These are phyloP conservation scores for Geotrichum siamense DNA, from an alignment of 1,139 yeast species.

Conservation along the genomic window DNA sequence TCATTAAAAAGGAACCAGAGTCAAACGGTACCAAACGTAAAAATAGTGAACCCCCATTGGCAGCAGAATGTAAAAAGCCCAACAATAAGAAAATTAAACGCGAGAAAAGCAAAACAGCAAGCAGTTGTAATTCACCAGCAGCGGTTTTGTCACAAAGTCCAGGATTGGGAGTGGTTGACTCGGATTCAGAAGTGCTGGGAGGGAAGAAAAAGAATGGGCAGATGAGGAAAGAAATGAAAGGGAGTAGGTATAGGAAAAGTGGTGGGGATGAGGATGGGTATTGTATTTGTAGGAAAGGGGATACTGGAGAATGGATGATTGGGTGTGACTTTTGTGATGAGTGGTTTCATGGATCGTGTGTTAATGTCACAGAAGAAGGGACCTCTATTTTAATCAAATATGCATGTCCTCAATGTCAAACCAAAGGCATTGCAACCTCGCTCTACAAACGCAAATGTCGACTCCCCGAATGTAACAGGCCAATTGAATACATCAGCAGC, in stretches of 20 bases:
- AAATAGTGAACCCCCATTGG: too few species aligned
- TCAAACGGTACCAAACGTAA: too few species aligned
- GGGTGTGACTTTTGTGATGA: constrained; percentile 94
- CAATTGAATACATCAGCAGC: constrained; percentile 38
- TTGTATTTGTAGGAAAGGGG: constrained; percentile 76
- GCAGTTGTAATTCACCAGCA: too few species aligned
- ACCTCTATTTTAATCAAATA: constrained; percentile 56
- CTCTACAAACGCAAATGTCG: constrained; percentile 75
- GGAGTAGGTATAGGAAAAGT: constrained; percentile 65
- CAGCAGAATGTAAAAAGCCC: too few species aligned
- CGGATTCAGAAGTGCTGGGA: too few species aligned
- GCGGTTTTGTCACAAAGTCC: too few species aligned
- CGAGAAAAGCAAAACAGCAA: too few species aligned
- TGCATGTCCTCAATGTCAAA: constrained; percentile 69
- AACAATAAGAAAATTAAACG: too few species aligned
- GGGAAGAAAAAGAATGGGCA: constrained; percentile 77
- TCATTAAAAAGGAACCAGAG: too few species aligned
- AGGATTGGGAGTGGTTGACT: too few species aligned
- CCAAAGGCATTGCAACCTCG: constrained; percentile 40
- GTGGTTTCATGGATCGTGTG: constrained; percentile 85
- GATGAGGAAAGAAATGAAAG: constrained; percentile 85
- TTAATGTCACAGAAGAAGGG: constrained; percentile 50
- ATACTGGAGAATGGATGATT: constrained; percentile 72
- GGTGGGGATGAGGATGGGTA: constrained; percentile 30
- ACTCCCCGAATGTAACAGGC: constrained; percentile 49